Base-by-base conservation (phyloP, 257 asterid genomes). In the Jacaranda copaia region DNA sequence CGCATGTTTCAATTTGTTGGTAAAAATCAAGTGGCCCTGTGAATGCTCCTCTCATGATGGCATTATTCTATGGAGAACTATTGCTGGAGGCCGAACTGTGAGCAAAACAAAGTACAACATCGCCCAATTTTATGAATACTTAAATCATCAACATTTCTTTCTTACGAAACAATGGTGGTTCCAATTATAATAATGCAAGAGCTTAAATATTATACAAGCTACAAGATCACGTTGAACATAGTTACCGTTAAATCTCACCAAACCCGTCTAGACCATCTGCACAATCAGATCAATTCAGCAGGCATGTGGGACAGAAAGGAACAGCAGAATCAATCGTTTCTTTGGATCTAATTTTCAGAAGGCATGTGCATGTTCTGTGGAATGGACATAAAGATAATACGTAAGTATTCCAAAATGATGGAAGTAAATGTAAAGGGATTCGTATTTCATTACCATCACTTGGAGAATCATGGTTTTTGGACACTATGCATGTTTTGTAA, bases 231-330 rank as follows among this genome's bases (percentile, higher is more conserved):
- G 73, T 72, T 16, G 57, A 64, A 56, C 39, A 57, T 14, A 53
- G 74, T 73, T 58, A 45, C 65, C 61, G 68, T 19, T 19, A 74
- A 64, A 75, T 71, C 77, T 62, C 58, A 74, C 58, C 78, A 72
- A 25, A 75, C 67, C 39, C 55, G 59, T n/a, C 49, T 48, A 76
- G 18, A 72, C 51, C 74, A 80, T 49, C 79, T 82, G 86, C 72
- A 42, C 48, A 6, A 62, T 70, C 64, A 14, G 12, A 57, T 70
- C 72, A 39, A 39, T 57, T 48, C 83, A 64, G 40, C 60, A 46
- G n/a, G 35, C 66, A 77, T 68, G 68, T 62, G 52, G 72, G 36
- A 57, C 11, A 63, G 1, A 46, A 45, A 11, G 46, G 36, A 58
- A 10, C 6, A 16, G 55, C 15, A 36, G n/a, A 46, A 8, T 18